Conservation (phyloP, 768 basidiomycete genomes). For the Suillus variegatus region DNA sequence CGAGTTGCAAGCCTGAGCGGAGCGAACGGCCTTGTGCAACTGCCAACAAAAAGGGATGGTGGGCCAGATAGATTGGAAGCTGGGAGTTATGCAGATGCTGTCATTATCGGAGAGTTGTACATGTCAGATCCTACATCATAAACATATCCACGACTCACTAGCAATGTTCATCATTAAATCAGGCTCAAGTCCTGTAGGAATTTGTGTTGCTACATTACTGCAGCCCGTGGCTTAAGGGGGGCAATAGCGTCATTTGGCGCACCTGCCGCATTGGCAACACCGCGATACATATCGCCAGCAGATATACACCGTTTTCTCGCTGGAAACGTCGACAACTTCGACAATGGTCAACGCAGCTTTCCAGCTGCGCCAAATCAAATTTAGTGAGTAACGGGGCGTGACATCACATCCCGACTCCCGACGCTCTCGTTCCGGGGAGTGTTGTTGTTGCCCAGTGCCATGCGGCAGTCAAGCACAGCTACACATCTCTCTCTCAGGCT, state of each 20-base stretch:
- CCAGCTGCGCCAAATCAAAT: background rate
- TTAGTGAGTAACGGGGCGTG: background rate
- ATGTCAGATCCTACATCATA: conserved; percentile 17
- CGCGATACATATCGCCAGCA: background rate
- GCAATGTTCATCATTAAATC: background rate
- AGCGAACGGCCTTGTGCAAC: conserved; percentile 75
- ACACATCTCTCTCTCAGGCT: too few species aligned
- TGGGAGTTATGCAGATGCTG: conserved; percentile 59
- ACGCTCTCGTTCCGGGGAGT: background rate
- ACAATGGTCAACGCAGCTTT: background rate
- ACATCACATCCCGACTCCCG: background rate
- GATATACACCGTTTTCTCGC: background rate
- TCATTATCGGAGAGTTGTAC: conserved; percentile 70
- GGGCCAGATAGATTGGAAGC: conserved; percentile 42
- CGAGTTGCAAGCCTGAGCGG: conserved; percentile 77
- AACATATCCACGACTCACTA: background rate
- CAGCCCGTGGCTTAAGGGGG: background rate
- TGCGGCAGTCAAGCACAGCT: too few species aligned
- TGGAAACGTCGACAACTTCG: background rate
- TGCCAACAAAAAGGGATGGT: conserved; percentile 49
- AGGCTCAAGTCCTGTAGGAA: background rate
- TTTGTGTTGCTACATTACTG: background rate
- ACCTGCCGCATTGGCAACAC: background rate
- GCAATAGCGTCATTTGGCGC: background rate
- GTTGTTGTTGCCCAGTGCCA: too few species aligned